Base-by-base conservation (phyloP, 441 rosid species). In the Brassica balearica region DNA sequence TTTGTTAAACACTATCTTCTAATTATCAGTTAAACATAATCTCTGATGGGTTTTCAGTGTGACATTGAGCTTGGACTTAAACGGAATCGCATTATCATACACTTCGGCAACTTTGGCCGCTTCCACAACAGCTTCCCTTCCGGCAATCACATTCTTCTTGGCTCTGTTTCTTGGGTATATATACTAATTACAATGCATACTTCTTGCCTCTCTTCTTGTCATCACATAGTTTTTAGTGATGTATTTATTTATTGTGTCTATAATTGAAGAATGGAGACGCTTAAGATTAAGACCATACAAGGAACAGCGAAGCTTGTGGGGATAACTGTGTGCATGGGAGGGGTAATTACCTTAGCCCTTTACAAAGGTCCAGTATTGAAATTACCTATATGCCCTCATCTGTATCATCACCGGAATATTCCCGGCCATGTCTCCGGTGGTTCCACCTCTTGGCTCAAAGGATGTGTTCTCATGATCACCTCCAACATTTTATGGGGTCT, bases 131-230 rank as follows among this genome's bases (percentile, higher is more conserved):
- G 91, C 92, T 76, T 85, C 86, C 19, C 95, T 94, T 78, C 97
- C 97, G 20, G 97, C 87, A 73, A 87, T 94, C 69, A 92, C 98
- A 77, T 94, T 94, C 87, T 86, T 94, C 84, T 84, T 94, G 80
- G 98, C 98, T 5, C 84, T 94, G 60, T 38, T 88, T 34, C 86
- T 94, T 72, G 83, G 93, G 98, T 90, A 81, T 38, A 23, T 29
- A 29, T 36, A 22, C 2, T 20, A 43, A 10, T 11, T 29, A 46
- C 23, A 11, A 43, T 2, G 65, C 25, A 74, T 94, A 91, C 86
- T 85, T 92, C 43, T 29, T 29, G 34, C 34, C 34, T 29, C 38
- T 34, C 38, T 34, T 34, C 38, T 34, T 34, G 34, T 23, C 27
- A 23, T 23, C 27, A 29, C 34, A 29, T 29, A 29, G 1, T 29